Base-by-base conservation (phyloP, 495 filamentous ascomycete genomes). In the Tuber calosporum region DNA sequence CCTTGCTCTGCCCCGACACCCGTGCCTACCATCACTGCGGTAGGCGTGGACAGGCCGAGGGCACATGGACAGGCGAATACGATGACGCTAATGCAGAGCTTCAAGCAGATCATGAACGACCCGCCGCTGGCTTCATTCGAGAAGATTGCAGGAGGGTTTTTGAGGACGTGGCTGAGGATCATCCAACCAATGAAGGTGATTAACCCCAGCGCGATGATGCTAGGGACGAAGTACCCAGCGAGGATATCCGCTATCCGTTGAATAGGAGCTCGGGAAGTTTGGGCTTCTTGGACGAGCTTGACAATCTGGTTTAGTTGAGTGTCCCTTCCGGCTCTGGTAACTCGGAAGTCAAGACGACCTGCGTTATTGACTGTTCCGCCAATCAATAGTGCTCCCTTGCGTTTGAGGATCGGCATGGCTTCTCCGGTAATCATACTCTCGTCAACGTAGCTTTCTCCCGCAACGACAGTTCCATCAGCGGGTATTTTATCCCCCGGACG, bases 351-450 rank as follows among this genome's bases (percentile, higher is more conserved):
- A 37, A 98, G 84, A 22, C 94, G 87, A 6, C 94, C 94, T 66
- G 92, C 89, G 34, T 93, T 93, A 80, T 99, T 99, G 75, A 99
- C 94, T 7, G 95, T 99, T 13, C 95, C 95, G n/a, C 93, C 95
- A 81, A 97, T 93, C 53, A 98, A 83, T 62, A 88, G 81, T 80
- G 88, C 89, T 2, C 92, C 93, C 77, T 91, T 91, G 72, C 86
- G 87, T 82, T 98, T 99, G 74, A 92, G 88, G 45, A 98, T 93
- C 0, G 94, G 93, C 84, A 97, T 91, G 3, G 94, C 90, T 84
- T 99, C 95, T 71, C 95, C 95, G 19, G 96, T 99, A 58, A 99
- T 93, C 96, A 98, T 98, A 80, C 93, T 96, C 82, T 99, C 95
- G 79, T 99, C 93, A 58, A 98, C 88, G 80, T 94, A 97, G 37